phyloP scores from a whole-genome alignment of 2,329 filamentous ascomycete genomes.

The Chaetomiaceae sp. region DNA sequence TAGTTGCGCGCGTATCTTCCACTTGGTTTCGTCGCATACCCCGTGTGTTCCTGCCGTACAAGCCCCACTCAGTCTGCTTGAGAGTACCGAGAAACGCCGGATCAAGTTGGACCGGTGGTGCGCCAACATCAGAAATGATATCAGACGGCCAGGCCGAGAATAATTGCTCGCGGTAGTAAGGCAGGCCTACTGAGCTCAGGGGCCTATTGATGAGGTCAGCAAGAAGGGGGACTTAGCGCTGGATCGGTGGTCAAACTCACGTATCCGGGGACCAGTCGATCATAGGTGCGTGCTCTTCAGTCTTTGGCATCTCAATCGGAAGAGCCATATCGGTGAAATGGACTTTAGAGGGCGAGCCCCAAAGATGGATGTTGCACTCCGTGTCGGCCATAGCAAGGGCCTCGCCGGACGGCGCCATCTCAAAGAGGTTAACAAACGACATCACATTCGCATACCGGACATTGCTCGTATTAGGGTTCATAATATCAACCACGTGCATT shows the following conservation, averaged over 20 bases:
- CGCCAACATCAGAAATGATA: constrained; percentile 78
- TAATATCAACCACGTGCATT: constrained; percentile 91
- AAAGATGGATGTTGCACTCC: constrained; percentile 75
- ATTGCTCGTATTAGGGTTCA: constrained; percentile 85
- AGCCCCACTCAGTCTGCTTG: constrained; percentile 68
- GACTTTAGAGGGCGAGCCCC: constrained; percentile 81
- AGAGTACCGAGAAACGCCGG: constrained; percentile 63
- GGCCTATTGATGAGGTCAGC: constrained; percentile 47
- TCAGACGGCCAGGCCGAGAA: constrained; percentile 88
- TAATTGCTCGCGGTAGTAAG: constrained; percentile 83
- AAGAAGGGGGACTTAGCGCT: background rate
- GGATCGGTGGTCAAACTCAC: constrained; percentile 40
- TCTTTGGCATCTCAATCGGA: constrained; percentile 72
- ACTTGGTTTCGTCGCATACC: constrained; percentile 75
- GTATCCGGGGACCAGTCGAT: constrained; percentile 70
- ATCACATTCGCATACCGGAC: constrained; percentile 77
- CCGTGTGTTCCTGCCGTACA: constrained; percentile 72
- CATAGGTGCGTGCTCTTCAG: constrained; percentile 51
- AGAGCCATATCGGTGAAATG: constrained; percentile 80
- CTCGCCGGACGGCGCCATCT: constrained; percentile 83
- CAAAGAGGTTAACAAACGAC: constrained; percentile 70
- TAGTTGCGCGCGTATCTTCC: constrained; percentile 65
- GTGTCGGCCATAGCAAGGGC: constrained; percentile 76
- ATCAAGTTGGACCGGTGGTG: constrained; percentile 73
- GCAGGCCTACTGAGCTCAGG: constrained; percentile 81